phyloP scores from a whole-genome alignment of 2,329 filamentous ascomycete genomes.

The Fusarium burgessii region DNA sequence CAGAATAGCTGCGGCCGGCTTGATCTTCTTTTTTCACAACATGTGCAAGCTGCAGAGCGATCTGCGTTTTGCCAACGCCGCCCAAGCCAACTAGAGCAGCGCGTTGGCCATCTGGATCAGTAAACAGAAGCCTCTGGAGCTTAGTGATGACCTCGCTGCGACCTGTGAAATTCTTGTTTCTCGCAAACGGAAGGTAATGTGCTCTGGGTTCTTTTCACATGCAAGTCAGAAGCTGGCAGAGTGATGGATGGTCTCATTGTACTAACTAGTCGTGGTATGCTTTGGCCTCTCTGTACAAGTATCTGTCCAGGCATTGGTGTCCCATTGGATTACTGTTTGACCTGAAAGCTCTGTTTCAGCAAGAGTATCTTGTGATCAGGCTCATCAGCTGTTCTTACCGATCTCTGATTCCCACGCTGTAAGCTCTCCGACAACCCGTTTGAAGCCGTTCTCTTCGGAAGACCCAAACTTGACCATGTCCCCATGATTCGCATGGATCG shows the following conservation, averaged over 20 bases:
- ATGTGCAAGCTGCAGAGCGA: background rate
- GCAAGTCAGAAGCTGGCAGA: background rate
- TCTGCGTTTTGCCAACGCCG: background rate
- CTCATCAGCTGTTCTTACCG: background rate
- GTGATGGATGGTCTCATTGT: accelerated
- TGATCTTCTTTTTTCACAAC: background rate
- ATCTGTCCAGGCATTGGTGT: background rate
- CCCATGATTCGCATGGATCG: conserved; percentile 8
- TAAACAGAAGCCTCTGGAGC: background rate
- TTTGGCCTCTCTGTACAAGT: background rate
- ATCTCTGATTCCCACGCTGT: background rate
- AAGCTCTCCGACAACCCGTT: background rate
- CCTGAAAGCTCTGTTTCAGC: background rate
- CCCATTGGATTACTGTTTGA: no score
- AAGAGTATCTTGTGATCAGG: background rate
- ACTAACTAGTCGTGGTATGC: background rate
- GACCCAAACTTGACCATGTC: conserved; percentile 13
- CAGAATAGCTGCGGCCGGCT: accelerated
- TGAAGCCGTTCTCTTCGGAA: conserved; percentile 1
- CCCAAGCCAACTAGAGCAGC: background rate
- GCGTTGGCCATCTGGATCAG: accelerated
- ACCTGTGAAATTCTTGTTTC: background rate
- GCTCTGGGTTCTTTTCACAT: accelerated
- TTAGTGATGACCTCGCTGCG: background rate
- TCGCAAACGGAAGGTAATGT: background rate